Percentiles rank a stretch among this genome's conserved stretches.
Evolutionary conservation across 2,329 filamentous ascomycete species (phyloP).

Genomic region (Coleophoma crateriformis): DNA sequence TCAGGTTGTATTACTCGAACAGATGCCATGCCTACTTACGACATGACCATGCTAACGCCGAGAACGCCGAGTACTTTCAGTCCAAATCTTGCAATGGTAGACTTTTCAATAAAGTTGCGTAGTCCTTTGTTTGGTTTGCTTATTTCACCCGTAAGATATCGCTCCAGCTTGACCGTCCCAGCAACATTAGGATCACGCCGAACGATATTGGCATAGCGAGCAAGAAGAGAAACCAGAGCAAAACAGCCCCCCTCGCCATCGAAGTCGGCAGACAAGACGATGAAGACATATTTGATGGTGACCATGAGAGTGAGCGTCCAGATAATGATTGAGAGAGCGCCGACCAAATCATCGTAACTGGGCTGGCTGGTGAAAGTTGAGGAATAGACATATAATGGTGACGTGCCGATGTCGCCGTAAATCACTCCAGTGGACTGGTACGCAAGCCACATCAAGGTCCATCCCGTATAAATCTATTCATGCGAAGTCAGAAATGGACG

Average conservation of each 20-base stretch:
- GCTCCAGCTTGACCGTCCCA: conserved; percentile 51
- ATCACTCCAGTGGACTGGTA: conserved; percentile 64
- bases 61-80: conserved; percentile 60
- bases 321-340: conserved; percentile 62
- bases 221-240: conserved; percentile 58
- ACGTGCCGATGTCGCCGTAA: conserved; percentile 62
- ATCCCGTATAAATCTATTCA: conserved; percentile 16
- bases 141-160: conserved; percentile 52
- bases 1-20: conserved; percentile 4
- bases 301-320: conserved; percentile 67
- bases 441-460: conserved; percentile 39
- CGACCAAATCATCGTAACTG: conserved; percentile 52
- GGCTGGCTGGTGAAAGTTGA: conserved; percentile 57
- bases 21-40: conserved; percentile 18
- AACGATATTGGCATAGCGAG: conserved; percentile 55
- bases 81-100: conserved; percentile 40
- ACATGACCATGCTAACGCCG: conserved; percentile 62
- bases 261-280: conserved; percentile 62
- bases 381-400: conserved; percentile 64
- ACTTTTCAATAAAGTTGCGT: conserved; percentile 53
- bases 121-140: conserved; percentile 43
- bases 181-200: conserved; percentile 51
- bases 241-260: conserved; percentile 69
- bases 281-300: conserved; percentile 62
- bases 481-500: no score